Base-by-base conservation (phyloP, 352 stramenopile species). In the Pythium aristosporum region DNA sequence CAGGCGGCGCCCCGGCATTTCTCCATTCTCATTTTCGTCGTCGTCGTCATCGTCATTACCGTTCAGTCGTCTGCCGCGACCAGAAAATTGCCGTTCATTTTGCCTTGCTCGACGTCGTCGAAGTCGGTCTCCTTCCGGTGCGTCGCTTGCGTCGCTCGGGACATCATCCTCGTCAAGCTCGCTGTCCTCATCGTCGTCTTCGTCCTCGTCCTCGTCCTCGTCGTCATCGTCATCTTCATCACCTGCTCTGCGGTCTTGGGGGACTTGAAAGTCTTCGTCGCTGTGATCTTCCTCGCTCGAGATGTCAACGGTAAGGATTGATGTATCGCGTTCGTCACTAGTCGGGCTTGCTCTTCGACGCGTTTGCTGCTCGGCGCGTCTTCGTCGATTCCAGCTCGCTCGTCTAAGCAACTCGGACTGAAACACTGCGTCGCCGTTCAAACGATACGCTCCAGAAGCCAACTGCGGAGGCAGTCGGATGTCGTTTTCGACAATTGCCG, bases 231-330 rank as follows among this genome's bases (percentile, higher is more conserved):
- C 57, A 10, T 56, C 57, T 36, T 61, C 63, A 34, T 54, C 52
- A 5, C 32, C 48, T 7, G 63, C 15, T n/a, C 55, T 12, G 2
- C 64, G 64, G 13, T 37, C 25, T 12, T 48, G 18, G 44, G 63
- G 49, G 49, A 41, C 61, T 85, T 72, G 44, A 57, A 96, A 96
- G 47, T 96, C 88, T 58, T 96, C 88, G 49, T 96, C 88, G 58
- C 76, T 89, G 37, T 69, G 80, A 66, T 96, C 88, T 42, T 95
- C 87, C 30, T 96, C 87, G 65, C 87, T 94, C 8, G 87, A 93
- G 49, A 96, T 92, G 49, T 91, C 85, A 47, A 92, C 70, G 42
- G 93, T 86, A 46, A 96, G 42, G 18, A 96, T 80, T 5, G 87
- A 94, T 3, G 82, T 94, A 53, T 96, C 87, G 15, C 87, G 82